Percentiles rank a stretch among this genome's conserved stretches.
Evolutionary conservation across 1,284 basidiomycete genomes (phyloP).

Genomic region (Apiotrichum montevideense): DNA sequence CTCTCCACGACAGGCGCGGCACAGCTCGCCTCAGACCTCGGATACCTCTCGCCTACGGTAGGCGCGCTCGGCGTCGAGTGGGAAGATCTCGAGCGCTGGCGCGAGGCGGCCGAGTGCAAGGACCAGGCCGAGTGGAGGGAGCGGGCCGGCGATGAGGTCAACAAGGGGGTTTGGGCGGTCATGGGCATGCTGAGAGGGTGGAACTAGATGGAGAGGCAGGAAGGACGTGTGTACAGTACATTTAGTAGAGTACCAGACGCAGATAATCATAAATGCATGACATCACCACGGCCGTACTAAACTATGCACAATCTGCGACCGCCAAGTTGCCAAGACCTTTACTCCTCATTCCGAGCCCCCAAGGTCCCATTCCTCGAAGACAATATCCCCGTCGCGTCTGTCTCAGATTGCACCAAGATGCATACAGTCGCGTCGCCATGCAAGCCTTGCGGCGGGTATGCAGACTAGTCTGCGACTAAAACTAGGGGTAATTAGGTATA

Average conservation of each 20-base stretch:
- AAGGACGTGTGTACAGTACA: background rate
- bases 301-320: too few relatives aligned
- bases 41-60: slow-evolving; percentile 85
- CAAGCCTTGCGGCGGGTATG: slow-evolving; percentile 2
- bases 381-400: too few relatives aligned
- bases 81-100: slow-evolving; percentile 67
- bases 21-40: slow-evolving; percentile 81
- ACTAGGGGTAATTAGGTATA: background rate
- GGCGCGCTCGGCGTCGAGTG: slow-evolving; percentile 80
- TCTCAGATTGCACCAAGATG: slow-evolving; percentile 1
- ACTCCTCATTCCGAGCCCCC: too few relatives aligned
- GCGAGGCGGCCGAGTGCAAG: slow-evolving; percentile 57
- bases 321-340: too few relatives aligned
- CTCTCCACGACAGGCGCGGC: slow-evolving; percentile 63
- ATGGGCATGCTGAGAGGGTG: slow-evolving; percentile 9
- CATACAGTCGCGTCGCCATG: slow-evolving; percentile 5
- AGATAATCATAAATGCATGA: too few relatives aligned
- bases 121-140: slow-evolving; percentile 50
- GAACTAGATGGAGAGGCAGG: background rate
- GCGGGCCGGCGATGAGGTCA: slow-evolving; percentile 11
- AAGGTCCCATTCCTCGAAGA: too few relatives aligned
- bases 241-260: too few relatives aligned
- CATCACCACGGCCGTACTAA: too few relatives aligned
- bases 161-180: slow-evolving; percentile 9
- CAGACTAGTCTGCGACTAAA: background rate